Percentiles rank a stretch among this genome's conserved stretches.
phyloP scores from a whole-genome alignment of 768 basidiomycete species.

The Termitomyces sp. region DNA sequence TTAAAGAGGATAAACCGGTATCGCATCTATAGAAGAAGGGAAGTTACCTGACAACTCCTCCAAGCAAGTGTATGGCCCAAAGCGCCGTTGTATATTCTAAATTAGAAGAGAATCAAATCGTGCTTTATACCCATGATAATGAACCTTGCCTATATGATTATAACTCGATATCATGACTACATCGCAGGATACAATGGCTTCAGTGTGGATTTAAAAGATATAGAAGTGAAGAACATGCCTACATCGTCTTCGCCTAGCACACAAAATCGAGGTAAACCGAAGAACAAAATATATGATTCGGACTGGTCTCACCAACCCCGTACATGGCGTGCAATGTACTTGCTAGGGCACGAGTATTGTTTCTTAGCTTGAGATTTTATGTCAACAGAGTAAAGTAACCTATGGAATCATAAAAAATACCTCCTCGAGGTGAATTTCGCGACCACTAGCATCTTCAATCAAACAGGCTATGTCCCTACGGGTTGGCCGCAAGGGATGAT shows the following conservation, averaged over 20 bases:
- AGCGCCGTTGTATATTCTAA: slow-evolving; percentile 40
- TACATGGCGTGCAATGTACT: slow-evolving; percentile 26
- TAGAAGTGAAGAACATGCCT: slow-evolving; percentile 29
- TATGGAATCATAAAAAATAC: slow-evolving; percentile 17
- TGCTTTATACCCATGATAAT: neutral
- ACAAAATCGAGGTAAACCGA: neutral
- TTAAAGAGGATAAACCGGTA: slow-evolving; percentile 14
- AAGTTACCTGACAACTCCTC: slow-evolving; percentile 45
- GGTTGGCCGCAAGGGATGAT: slow-evolving; percentile 36
- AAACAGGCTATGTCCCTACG: slow-evolving; percentile 39
- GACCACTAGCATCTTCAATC: slow-evolving; percentile 45
- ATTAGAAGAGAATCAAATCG: neutral
- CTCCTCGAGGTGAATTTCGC: slow-evolving; percentile 31
- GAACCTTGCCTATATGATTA: slow-evolving; percentile 42
- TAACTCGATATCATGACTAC: slow-evolving; percentile 48
- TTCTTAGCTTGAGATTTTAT: slow-evolving; percentile 16
- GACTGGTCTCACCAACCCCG: slow-evolving; percentile 16
- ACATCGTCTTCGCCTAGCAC: slow-evolving; percentile 40
- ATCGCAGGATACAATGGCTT: neutral
- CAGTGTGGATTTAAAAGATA: neutral
- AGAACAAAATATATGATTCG: neutral
- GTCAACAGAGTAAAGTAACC: slow-evolving; percentile 1
- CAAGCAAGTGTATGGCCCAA: slow-evolving; percentile 48
- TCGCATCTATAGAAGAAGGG: neutral
- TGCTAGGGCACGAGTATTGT: slow-evolving; percentile 30